Evolutionary conservation across 2,329 filamentous ascomycete genomes (phyloP).

Genomic region (Aureobasidium sp.): DNA sequence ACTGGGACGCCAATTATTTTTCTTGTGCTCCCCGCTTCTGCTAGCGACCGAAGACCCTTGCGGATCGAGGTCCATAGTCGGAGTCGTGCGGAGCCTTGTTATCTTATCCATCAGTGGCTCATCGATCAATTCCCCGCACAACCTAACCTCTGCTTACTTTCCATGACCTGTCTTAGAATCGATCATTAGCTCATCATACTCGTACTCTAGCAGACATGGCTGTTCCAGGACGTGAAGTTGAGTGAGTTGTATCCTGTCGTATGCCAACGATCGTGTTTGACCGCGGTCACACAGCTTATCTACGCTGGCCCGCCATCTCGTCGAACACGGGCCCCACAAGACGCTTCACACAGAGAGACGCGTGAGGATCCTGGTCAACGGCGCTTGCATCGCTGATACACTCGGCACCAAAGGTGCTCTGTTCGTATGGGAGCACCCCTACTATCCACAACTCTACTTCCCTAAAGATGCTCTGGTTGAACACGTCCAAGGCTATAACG

Average conservation of each 20-base stretch:
- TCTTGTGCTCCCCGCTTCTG: background rate
- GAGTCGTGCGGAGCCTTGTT: background rate
- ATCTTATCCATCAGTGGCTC: background rate
- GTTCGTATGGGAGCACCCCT: constrained; percentile 38
- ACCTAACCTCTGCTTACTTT: background rate
- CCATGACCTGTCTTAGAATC: background rate
- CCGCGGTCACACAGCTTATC: constrained; percentile 26
- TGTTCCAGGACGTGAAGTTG: constrained; percentile 4
- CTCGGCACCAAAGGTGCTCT: constrained; percentile 27
- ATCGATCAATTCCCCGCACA: background rate
- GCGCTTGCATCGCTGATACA: constrained; percentile 29
- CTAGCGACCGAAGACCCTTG: background rate
- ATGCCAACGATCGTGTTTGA: background rate
- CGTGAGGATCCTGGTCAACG: constrained; percentile 28
- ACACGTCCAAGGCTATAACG: background rate
- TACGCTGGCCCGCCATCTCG: constrained; percentile 36
- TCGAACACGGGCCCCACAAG: constrained; percentile 32
- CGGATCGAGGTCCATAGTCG: background rate
- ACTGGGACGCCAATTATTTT: background rate
- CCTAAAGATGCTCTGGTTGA: constrained; percentile 18
- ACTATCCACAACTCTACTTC: constrained; percentile 40
- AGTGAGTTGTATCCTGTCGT: background rate
- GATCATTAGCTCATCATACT: background rate
- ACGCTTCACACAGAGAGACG: constrained; percentile 26
- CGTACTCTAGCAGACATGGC: background rate